A percentile compares a stretch with the other conserved stretches of the same genome.
Evolutionary conservation across 2,329 filamentous ascomycete species (phyloP).

Genomic region (Hypoxylon sp.): DNA sequence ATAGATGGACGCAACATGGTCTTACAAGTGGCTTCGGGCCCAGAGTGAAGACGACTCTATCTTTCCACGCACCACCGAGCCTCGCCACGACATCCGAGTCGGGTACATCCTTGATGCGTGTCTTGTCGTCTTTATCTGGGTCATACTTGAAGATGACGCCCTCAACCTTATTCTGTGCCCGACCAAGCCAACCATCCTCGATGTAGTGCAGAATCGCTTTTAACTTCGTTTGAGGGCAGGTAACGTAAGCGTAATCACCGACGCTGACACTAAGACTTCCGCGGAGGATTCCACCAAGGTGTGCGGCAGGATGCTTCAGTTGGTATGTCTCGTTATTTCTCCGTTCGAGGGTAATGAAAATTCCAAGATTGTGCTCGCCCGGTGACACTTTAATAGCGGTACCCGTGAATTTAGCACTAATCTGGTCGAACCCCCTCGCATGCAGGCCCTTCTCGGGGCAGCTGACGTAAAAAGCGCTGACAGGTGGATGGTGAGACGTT

Average conservation of each 20-base stretch:
- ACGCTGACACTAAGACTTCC: conserved; percentile 93
- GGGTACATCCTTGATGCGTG: conserved; percentile 85
- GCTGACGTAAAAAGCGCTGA: conserved; percentile 94
- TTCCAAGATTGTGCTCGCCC: conserved; percentile 93
- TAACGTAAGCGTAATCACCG: conserved; percentile 89
- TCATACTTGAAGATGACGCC: conserved; percentile 94
- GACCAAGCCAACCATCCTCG: conserved; percentile 95
- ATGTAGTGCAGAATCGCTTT: conserved; percentile 95
- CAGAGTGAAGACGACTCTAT: conserved; percentile 74
- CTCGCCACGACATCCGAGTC: conserved; percentile 86
- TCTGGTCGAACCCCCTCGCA: conserved; percentile 93
- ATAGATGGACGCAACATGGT: conserved; percentile 41
- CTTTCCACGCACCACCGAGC: conserved; percentile 89
- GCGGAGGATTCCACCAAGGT: conserved; percentile 88
- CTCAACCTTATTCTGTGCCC: conserved; percentile 90
- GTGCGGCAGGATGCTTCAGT: conserved; percentile 93
- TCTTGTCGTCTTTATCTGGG: conserved; percentile 85
- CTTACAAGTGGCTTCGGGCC: conserved; percentile 74
- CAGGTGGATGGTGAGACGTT: conserved; percentile 96
- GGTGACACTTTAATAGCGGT: conserved; percentile 93
- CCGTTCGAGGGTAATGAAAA: conserved; percentile 89
- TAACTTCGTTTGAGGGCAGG: conserved; percentile 88
- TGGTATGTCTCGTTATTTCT: conserved; percentile 92
- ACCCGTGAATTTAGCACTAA: conserved; percentile 97
- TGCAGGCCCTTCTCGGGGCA: conserved; percentile 92